Base-by-base conservation (phyloP, 257 asterid species). In the Leonotis leonurus region DNA sequence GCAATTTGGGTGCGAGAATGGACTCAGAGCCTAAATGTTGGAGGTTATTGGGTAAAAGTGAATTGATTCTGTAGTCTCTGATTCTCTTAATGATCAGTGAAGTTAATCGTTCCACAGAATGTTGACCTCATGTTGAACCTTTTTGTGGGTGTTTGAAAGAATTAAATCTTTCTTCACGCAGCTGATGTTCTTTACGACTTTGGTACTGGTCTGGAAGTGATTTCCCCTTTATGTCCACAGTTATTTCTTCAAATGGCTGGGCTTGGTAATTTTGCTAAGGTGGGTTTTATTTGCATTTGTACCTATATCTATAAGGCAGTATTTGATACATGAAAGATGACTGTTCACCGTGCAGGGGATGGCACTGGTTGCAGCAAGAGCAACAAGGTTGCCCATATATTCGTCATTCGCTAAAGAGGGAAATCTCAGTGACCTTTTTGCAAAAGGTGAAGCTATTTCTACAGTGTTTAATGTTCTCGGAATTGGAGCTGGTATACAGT, bases 331-430 rank as follows among this genome's bases (percentile, higher is more conserved):
- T 22, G 63, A 69, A 67, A 29, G n/a, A 39, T 69, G 44, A 60
- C 68, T 74, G 67, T 63, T 60, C 62, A 60, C 65, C 55, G 64
- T 55, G 44, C 80, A 93, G 95, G 97, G 99, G 75, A 83, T 93
- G 96, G 99, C 99, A 41, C 85, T 93, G 69, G 97, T 93, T 75
- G 99, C 99, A 45, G 99, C 99, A 76, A 83, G 99, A 82, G 96
- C 97, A 22, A 93, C 99, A 21, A 85, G 99, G 69, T 76, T 93
- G 76, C 97, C 99, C 36, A 82, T 93, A 70, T 89, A 93, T 76
- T 89, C 99, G 72, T 80, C 97, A 8, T 93, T 93, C 72, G 99
- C 96, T 65, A 93, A 89, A 81, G 99, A 89, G 87, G 97, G 99
- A 56, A 93, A 93, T 78, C 90, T 93, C 61, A 93, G 99, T 48